Base-by-base conservation (phyloP, 495 filamentous ascomycete species). In the Extremus antarcticus region DNA sequence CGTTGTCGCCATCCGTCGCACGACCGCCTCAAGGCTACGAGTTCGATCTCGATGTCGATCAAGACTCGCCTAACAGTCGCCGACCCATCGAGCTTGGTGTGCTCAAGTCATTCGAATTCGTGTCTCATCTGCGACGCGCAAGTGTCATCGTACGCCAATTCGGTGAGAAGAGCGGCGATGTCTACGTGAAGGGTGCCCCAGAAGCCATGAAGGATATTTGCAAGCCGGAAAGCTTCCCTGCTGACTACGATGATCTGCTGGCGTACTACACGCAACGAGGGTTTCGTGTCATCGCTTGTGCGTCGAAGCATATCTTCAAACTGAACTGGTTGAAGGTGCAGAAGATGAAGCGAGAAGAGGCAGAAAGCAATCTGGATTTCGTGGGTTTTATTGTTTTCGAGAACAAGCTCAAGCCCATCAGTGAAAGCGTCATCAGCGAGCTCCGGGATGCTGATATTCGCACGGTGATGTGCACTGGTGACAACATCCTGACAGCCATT, bases 331-430 rank as follows among this genome's bases (percentile, higher is more conserved):
- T 91, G 54, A 94, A 90, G 66, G 84, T 88, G 13, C 89, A 95
- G 65, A 95, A 92, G 70, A 88, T 97, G 81, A 87, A 81, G 52
- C 85, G 94, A 13, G 68, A 78, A 13, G 85, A 95, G 41, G 90
- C 86, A 17, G 94, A 99, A 66, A 81, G 77, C 1, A 74, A 82
- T 55, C 76, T 99, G 2, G 79, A 86, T 17, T 96, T 99, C 59
- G 72, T 91, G 43, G 94, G 92, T 17, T 97, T 99, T 67, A 97
- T 97, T 61, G 83, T 99, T 29, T 99, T 99, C 65, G 91, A 99
- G 68, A 99, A 99, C 64, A 99, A 97, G 71, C 68, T 99, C 58
- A 99, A 99, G 68, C 80, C 84, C 19, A 85, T 77, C 32, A 95
- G 90, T 3, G 72, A 84, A 2, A 72, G 73, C 2, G 83, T 94